Percentiles rank a stretch among this genome's conserved stretches.
phyloP scores from a whole-genome alignment of 2,329 filamentous ascomycete species.

The Tricladium varicosporioides region DNA sequence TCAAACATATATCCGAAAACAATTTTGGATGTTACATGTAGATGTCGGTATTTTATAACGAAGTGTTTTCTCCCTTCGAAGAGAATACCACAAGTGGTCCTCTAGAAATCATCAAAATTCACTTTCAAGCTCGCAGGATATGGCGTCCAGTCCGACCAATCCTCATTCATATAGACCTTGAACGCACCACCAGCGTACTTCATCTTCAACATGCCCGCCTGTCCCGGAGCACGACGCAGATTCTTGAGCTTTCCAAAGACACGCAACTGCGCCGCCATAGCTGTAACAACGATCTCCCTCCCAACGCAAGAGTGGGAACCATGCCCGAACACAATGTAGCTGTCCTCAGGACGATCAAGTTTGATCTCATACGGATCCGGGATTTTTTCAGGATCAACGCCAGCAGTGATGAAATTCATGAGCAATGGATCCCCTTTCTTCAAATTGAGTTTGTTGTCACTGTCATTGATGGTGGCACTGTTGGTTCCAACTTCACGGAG shows the following conservation, averaged over 20 bases:
- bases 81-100: too few relatives aligned
- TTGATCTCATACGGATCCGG: neutral
- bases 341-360: neutral
- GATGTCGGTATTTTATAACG: too few relatives aligned
- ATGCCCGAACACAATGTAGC: neutral
- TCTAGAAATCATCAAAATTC: too few relatives aligned
- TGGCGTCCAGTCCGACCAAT: too few relatives aligned
- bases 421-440: neutral
- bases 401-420: neutral
- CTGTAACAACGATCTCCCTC: neutral
- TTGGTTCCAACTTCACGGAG: too few relatives aligned
- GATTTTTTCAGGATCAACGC: neutral
- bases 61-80: too few relatives aligned
- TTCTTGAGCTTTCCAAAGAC: neutral
- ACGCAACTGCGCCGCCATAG: neutral
- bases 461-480: constrained; percentile 1
- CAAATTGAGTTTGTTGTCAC: neutral
- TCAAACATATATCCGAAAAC: too few relatives aligned
- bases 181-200: constrained; percentile 13
- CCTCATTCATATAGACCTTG: constrained; percentile 56
- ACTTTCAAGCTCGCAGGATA: too few relatives aligned
- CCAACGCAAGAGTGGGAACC: neutral
- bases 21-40: too few relatives aligned
- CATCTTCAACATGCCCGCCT: constrained; percentile 38
- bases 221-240: neutral